Base-by-base conservation (phyloP, 192 early-diverging fungal species). In the Piromyces sp. region DNA sequence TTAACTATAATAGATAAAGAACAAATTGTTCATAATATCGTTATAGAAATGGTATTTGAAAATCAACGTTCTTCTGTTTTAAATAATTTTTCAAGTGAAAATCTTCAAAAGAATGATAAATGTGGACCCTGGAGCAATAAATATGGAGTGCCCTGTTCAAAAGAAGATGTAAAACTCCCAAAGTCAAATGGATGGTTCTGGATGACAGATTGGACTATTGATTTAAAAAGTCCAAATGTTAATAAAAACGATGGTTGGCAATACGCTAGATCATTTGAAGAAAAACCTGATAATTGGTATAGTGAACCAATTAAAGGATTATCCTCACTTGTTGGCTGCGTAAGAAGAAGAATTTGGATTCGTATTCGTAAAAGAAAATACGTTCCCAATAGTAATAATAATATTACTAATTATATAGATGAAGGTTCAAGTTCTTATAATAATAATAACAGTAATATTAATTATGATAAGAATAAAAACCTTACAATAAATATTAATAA, bases 161-260 rank as follows among this genome's bases (percentile, higher is more conserved):
- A 88, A 30, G 86, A 91, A 9, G 86, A 88, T 37, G 89, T 94
- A 29, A 80, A 84, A 28, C 79, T 93, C 26, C 93, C 93, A 11
- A 5, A 84, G 82, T 38, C 26, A 82, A 22, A 85, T 83, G 84
- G 87, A 17, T 95, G 94, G 94, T 95, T 91, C 81, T 95, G 94
- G 94, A 78, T 95, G 29, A 93, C 91, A 16, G 94, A 95, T 79
- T 95, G 94, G 94, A 82, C 87, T n/a, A 84, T 94, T 30, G 94
- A 94, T 83, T 83, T 85, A 28, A 85, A 83, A 14, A 87, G 92
- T 82, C 91, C 93, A 7, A 84, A 83, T 68, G 84, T 89, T 13
- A 92, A 94, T 81, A 82, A 86, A 16, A 85, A 81, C 14, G 89
- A 91, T 15, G 94, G 94, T 3, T 95, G 94, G 94, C 91, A 93